Evolutionary conservation across 106 monocot genomes (phyloP), one percentile per base, ranked within the genome.

Genomic region (Alisma plantagoaquatica): DNA sequence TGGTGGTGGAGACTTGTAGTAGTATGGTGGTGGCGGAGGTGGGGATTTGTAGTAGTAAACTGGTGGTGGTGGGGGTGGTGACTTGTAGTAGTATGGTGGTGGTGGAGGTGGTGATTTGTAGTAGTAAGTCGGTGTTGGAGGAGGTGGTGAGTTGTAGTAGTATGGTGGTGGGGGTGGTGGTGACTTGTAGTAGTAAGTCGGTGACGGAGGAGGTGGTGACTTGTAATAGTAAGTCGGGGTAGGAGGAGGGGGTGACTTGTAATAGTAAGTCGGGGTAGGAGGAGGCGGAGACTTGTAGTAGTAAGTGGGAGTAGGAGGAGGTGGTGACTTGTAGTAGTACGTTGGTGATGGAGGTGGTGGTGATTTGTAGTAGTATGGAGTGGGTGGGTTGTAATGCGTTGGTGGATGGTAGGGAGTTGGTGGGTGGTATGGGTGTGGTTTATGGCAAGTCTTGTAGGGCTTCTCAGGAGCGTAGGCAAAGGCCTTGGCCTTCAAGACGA

Each of bases 401-500:
- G 17, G 17, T 4, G 17, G 23, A 11, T 17, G 29, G 60, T 27
- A 51, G 7, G 61, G 61, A 12, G 61, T 30, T 2, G 61, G 47
- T 0, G 47, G 32, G 43, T 54, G 53, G 53, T 44, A 26, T 27
- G 54, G 44, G 11, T 12, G 27, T 1, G 21, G 21, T 49, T 63
- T 68, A 4, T 27, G 2, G 49, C 82, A 82, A 28, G 76, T 70
- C 29, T 47, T 43, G 47, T 73, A 66, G 9, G 60, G 49, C 3
- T 50, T 76, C 49, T 70, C 26, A 9, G 70, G 76, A 8, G 82
- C 76, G 57, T 65, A 82, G 10, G 73, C 76, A 1, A 77, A 29
- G 10, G 69, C 24, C 55, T 73, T 77, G 44, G 76, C 68, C 61
- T 61, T 60, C 52, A 70, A 73, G 15, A 77, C 66, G 8, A 77